Evolutionary conservation across 2,329 filamentous ascomycete species (phyloP).

Genomic region (Colletotrichum sidae): DNA sequence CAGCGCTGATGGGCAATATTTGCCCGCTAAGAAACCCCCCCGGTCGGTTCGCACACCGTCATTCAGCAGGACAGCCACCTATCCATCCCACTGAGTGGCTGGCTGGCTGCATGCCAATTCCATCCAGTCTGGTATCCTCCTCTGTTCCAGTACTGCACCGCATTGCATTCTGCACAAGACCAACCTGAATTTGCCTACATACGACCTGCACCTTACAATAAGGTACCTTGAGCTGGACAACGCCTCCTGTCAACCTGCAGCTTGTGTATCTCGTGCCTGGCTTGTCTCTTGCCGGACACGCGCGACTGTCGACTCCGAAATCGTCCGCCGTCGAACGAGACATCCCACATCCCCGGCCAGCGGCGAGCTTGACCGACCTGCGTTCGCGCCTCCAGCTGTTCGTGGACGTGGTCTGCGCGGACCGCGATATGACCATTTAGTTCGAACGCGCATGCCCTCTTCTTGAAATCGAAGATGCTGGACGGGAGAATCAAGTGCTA

Average conservation of each 20-base stretch:
- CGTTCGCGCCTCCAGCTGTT: neutral
- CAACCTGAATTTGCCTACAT: no score
- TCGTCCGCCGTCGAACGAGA: neutral
- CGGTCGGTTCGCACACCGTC: conserved; percentile 34
- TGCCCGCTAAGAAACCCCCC: conserved; percentile 21
- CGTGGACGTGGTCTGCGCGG: conserved; percentile 6
- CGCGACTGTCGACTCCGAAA: conserved; percentile 5
- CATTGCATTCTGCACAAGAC: conserved; percentile 3
- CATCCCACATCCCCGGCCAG: neutral
- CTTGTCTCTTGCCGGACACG: neutral
- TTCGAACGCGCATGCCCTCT: conserved; percentile 21
- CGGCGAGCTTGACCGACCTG: conserved; percentile 20
- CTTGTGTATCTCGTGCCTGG: conserved; percentile 1
- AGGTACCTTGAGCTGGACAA: neutral
- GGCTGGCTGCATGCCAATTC: conserved; percentile 31
- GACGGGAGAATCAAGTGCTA: conserved; percentile 57
- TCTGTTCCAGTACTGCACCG: conserved; percentile 6
- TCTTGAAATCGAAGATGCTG: conserved; percentile 37
- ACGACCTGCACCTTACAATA: no score
- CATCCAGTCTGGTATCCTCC: conserved; percentile 11
- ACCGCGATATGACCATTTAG: conserved; percentile 35
- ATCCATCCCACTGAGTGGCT: conserved; percentile 8
- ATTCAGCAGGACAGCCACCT: conserved; percentile 9
- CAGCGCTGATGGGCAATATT: conserved; percentile 13
- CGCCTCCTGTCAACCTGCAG: conserved; percentile 24